A percentile compares a stretch with the other conserved stretches of the same genome.
These are phyloP conservation scores for Turnera subulata DNA, from an alignment of 345 rosid species.

Conservation along the genomic window DNA sequence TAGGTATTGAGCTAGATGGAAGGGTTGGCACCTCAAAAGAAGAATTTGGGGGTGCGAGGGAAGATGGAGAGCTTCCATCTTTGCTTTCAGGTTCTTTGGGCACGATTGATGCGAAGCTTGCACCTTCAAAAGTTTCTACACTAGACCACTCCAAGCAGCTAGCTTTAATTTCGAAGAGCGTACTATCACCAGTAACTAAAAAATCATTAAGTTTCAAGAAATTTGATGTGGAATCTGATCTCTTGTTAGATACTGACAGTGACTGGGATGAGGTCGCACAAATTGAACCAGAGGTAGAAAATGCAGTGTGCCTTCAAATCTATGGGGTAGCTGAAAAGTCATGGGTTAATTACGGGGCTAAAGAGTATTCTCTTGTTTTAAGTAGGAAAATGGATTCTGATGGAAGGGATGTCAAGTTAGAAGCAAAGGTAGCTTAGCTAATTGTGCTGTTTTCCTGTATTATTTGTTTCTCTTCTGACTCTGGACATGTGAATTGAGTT, in stretches of 20 bases:
- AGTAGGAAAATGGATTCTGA: conserved; percentile 42
- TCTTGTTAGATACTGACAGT: conserved; percentile 69
- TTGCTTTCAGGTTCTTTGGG: conserved; percentile 44
- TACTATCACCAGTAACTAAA: conserved; percentile 53
- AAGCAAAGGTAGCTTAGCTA: conserved; percentile 59
- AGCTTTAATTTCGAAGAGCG: conserved; percentile 71
- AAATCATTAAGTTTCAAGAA: conserved; percentile 71
- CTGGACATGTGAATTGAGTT: conserved; percentile 10
- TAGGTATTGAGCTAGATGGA: conserved; percentile 53
- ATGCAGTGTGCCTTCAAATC: conserved; percentile 23
- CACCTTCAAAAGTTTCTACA: conserved; percentile 40
- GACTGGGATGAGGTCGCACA: conserved; percentile 63
- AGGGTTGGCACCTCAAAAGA: conserved; percentile 53
- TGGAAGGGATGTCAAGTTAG: conserved; percentile 47
- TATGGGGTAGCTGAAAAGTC: conserved; percentile 39
- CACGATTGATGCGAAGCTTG: conserved; percentile 32
- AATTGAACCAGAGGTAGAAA: conserved; percentile 40
- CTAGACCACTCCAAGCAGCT: conserved; percentile 63
- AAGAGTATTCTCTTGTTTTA: conserved; percentile 62
- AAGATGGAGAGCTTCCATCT: conserved; percentile 98
- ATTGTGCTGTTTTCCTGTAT: conserved; percentile 2
- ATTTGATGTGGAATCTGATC: conserved; percentile 62
- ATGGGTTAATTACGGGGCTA: conserved; percentile 68
- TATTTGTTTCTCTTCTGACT: conserved; percentile 11
- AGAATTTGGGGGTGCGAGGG: conserved; percentile 60